Base-by-base conservation (phyloP, 140 eudicot genomes). In the Anethum foeniculum region DNA sequence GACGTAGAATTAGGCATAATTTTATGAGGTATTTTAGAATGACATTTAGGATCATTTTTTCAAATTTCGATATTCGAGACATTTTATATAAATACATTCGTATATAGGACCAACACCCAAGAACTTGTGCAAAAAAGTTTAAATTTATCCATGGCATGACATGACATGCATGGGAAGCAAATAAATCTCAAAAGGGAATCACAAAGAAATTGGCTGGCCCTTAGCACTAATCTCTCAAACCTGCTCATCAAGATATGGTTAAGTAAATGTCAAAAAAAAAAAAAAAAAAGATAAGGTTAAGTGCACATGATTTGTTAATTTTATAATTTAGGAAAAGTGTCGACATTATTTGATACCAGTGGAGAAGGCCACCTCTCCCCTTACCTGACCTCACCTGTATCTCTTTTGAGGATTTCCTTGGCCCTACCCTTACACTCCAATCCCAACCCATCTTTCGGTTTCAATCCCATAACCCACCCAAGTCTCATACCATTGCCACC, bases 331-430 rank as follows among this genome's bases (percentile, higher is more conserved):
- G 69, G 11, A 25, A n/a, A 62, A 10, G 69, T 62, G 34, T 62
- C 16, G 25, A 62, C 30, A 62, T 62, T 25, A 62, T 62, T 62
- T 8, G 15, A 25, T 62, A 62, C 34, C 34, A 62, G 69, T 62
- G 36, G 68, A 62, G 7, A 62, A 25, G 69, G 69, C 69, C 69
- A 25, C 36, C 69, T 25, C 69, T 10, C 79, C 18, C 41, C 86
- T 67, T 58, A 69, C 87, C 90, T 91, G 80, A 87, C 96, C 84
- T 91, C 97, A 90, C 89, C 90, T 84, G 90, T 88, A 92, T 90
- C 94, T 91, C 88, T 83, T 82, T 77, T 65, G 83, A 81, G 90
- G 88, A 89, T 83, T 89, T 85, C 74, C 83, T 83, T 85, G 92
- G 84, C 52, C 90, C 93, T 82, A 80, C 90, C 89, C 71, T 25